Evolutionary conservation across 1,284 basidiomycete genomes (phyloP), one percentile per base, ranked within the genome.

Genomic region (Trametes sp.): DNA sequence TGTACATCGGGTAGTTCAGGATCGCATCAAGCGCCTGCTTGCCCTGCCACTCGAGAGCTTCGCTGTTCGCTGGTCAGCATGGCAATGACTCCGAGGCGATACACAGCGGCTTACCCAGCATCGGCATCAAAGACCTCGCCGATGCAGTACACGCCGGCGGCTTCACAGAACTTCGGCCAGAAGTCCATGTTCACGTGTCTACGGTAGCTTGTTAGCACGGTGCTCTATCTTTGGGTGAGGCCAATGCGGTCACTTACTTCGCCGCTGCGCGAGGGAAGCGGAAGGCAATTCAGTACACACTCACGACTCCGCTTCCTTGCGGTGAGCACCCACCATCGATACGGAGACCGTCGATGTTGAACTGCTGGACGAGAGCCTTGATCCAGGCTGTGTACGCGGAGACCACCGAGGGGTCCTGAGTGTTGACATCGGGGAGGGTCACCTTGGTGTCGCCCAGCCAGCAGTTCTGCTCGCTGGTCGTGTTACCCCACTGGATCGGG

Each of bases 71-170:
- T 6, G 53, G 57, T 46, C 24, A 23, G 3, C 5, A 5, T 5
- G 23, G 9, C 28, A 24, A 23, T 10, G 23, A 13, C 21, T 9
- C 11, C 23, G n/a, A 31, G 11, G 33, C 38, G 54, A 29, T 38
- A 38, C 61, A 21, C 31, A 6, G 31, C 31, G 6, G 67, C 82
- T 54, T 72, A 90, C 80, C 80, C 78, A 42, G 91, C 79, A 56
- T 89, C 83, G 36, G 79, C 74, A 29, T 81, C 85, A 70, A 87
- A 90, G 38, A 95, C 90, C 78, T 95, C 93, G 31, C 93, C 93
- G 55, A 94, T 93, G 67, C 91, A 94, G 78, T 93, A 95, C 19
- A 95, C 89, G 7, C 90, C 92, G 0, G 91, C 89, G 11, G 85
- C 85, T 26, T 76, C 78, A 68, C 87, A 89, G 75, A 95, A 95